A percentile compares a stretch with the other conserved stretches of the same genome.
These are phyloP conservation scores for Saussurea involucrata DNA, from an alignment of 129 eudicot species.

Conservation along the genomic window DNA sequence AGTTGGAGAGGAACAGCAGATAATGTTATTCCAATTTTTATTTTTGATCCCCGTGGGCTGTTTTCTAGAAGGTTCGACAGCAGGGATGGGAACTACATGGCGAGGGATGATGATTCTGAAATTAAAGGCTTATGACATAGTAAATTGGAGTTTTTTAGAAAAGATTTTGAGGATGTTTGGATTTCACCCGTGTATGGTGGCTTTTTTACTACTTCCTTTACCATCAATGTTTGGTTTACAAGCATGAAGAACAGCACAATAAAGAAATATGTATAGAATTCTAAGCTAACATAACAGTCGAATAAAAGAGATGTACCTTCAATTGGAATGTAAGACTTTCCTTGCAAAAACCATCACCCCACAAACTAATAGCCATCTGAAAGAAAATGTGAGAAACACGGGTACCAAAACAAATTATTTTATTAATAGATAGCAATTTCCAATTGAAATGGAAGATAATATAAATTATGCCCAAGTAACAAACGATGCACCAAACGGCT, in stretches of 20 bases:
- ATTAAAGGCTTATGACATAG: too few relatives aligned
- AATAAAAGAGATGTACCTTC: constrained; percentile 21
- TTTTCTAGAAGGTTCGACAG: too few relatives aligned
- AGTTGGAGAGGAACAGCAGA: too few relatives aligned
- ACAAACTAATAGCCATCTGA: constrained; percentile 16
- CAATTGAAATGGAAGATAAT: background rate
- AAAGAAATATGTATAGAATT: constrained; percentile 5
- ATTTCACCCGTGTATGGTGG: too few relatives aligned
- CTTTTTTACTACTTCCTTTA: too few relatives aligned
- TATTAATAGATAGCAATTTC: background rate
- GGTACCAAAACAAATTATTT: background rate
- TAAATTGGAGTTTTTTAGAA: too few relatives aligned
- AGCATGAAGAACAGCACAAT: background rate
- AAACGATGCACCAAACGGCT: background rate
- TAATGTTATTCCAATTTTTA: too few relatives aligned
- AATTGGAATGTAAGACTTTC: constrained; percentile 6
- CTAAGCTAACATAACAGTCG: background rate
- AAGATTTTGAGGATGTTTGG: too few relatives aligned
- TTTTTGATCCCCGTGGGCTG: too few relatives aligned
- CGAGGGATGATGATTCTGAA: too few relatives aligned
- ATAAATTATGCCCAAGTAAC: background rate
- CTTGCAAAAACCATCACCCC: background rate
- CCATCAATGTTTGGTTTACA: background rate
- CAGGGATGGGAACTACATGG: too few relatives aligned
- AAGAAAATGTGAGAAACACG: background rate